phyloP scores from a whole-genome alignment of 2,329 filamentous ascomycete genomes.

The Fusarium anguioides region DNA sequence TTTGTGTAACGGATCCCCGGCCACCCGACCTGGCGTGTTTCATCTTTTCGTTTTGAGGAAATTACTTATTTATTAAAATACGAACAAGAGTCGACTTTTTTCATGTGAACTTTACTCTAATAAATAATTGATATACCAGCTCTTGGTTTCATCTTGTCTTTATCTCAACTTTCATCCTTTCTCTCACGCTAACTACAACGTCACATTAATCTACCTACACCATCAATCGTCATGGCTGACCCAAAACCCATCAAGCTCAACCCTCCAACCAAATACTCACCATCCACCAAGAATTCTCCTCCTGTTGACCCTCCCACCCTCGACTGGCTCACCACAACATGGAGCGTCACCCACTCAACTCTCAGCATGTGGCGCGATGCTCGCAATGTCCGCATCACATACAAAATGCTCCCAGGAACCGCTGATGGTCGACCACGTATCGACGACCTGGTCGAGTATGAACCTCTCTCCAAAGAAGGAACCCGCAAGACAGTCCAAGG shows the following conservation, averaged over 20 bases:
- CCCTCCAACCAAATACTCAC: slow-evolving; percentile 62
- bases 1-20: slow-evolving; percentile 15
- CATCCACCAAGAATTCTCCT: slow-evolving; percentile 40
- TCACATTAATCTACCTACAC: background rate
- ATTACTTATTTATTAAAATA: slow-evolving; percentile 15
- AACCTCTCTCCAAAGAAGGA: slow-evolving; percentile 60
- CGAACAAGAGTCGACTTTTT: too few relatives aligned
- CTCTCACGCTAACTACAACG: background rate
- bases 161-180: background rate
- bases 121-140: background rate
- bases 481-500: slow-evolving; percentile 72
- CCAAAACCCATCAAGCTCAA: slow-evolving; percentile 42
- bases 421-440: slow-evolving; percentile 60
- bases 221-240: slow-evolving; percentile 31
- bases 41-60: slow-evolving; percentile 24
- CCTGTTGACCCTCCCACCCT: slow-evolving; percentile 59
- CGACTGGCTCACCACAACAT: slow-evolving; percentile 72
- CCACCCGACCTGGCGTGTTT: slow-evolving; percentile 35
- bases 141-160: background rate
- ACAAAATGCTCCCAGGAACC: slow-evolving; percentile 64
- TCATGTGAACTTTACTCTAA: background rate
- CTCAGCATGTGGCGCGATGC: slow-evolving; percentile 83
- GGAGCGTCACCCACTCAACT: slow-evolving; percentile 80
- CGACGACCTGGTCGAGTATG: slow-evolving; percentile 80
- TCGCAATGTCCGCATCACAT: slow-evolving; percentile 84